These are phyloP conservation scores for Chiua virens DNA, from an alignment of 768 basidiomycete genomes.

Conservation along the genomic window DNA sequence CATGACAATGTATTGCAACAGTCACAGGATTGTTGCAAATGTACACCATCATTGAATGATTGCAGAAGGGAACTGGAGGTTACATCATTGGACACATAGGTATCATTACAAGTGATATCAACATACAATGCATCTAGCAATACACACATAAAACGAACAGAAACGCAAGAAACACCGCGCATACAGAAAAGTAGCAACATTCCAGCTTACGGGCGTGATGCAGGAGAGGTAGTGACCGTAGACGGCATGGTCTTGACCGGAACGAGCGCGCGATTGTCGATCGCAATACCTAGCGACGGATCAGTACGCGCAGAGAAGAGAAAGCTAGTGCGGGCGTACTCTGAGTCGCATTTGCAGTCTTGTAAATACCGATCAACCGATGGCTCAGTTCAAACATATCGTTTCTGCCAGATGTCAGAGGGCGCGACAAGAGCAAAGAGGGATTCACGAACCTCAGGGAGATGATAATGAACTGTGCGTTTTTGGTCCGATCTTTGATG, in stretches of 20 bases:
- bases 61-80: too few species aligned
- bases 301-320: not conserved
- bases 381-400: conserved; percentile 99
- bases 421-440: not conserved
- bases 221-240: not conserved
- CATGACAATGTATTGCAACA: too few species aligned
- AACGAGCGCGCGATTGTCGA: conserved; percentile 68
- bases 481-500: conserved; percentile 95
- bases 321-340: conserved; percentile 43
- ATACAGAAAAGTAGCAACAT: conserved; percentile 1
- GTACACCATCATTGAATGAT: too few species aligned
- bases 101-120: conserved; percentile 7
- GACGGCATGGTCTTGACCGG: conserved; percentile 16
- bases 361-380: conserved; percentile 98
- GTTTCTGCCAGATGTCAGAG: conserved; percentile 48
- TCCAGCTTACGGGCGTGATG: not conserved
- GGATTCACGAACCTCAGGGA: conserved; percentile 70
- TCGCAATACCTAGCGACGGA: conserved; percentile 60
- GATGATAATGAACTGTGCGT: conserved; percentile 98
- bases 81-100: too few species aligned
- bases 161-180: not conserved
- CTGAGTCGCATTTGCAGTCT: conserved; percentile 87
- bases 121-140: conserved; percentile 1
- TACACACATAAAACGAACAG: not conserved
- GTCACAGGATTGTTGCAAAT: too few species aligned